phyloP scores from a whole-genome alignment of 78 protist species.

The Pigoraptor vietnamica region DNA sequence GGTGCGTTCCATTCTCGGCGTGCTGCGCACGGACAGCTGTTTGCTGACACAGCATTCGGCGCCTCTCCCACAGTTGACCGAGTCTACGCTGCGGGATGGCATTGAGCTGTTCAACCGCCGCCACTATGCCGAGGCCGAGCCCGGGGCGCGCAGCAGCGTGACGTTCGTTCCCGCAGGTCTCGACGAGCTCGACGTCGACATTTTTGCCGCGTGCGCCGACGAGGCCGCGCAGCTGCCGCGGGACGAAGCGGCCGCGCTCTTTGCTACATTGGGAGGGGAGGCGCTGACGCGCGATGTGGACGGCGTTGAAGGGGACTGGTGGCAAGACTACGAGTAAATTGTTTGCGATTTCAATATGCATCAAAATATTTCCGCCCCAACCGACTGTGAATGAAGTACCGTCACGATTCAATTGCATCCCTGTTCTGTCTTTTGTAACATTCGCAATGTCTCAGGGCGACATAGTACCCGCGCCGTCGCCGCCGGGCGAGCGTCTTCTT shows the following conservation, averaged over 20 bases:
- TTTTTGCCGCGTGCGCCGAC: background rate
- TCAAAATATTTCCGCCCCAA: no score
- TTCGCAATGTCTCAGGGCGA: background rate
- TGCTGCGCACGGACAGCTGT: background rate
- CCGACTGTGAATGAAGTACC: no score
- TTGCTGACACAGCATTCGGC: background rate
- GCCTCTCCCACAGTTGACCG: background rate
- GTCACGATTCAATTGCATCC: no score
- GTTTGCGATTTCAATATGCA: no score
- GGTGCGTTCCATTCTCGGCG: background rate
- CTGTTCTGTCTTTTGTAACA: no score
- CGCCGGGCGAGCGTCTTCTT: background rate
- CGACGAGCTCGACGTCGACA: background rate
- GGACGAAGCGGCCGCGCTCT: background rate
- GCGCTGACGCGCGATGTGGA: no score
- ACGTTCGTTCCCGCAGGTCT: background rate
- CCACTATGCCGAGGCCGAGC: background rate
- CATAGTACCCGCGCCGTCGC: background rate
- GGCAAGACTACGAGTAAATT: no score
- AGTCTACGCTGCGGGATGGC: background rate
- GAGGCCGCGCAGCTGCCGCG: background rate
- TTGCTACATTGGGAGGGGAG: no score
- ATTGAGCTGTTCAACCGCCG: background rate
- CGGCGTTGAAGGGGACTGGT: no score
- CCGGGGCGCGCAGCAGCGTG: background rate